Percentiles rank a stretch among this genome's conserved stretches.
These are phyloP conservation scores for Silene coronaria DNA, from an alignment of 179 eudicot genomes.

Conservation along the genomic window DNA sequence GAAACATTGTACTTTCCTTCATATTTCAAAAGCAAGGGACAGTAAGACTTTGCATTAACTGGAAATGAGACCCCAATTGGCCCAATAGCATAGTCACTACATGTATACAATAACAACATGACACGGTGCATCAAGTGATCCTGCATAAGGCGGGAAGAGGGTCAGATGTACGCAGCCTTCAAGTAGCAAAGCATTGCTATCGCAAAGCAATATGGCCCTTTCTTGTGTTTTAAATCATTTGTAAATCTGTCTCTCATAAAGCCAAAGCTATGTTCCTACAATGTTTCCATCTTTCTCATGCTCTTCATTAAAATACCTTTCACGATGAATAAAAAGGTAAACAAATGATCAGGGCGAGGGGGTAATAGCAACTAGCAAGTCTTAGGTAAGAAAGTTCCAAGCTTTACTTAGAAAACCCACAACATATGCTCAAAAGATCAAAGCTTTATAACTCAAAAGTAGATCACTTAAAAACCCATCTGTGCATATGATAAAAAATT, in stretches of 20 bases:
- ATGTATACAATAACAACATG: too few relatives aligned
- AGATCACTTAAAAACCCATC: neutral
- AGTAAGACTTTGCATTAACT: neutral
- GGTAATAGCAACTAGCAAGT: too few relatives aligned
- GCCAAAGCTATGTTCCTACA: too few relatives aligned
- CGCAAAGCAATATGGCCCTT: too few relatives aligned
- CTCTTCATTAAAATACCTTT: too few relatives aligned
- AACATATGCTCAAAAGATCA: neutral
- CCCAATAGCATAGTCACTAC: neutral
- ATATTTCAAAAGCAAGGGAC: neutral
- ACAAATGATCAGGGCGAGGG: too few relatives aligned
- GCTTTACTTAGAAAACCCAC: slow-evolving; percentile 5
- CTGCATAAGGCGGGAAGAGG: neutral
- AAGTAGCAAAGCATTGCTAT: neutral
- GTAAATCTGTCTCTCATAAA: too few relatives aligned
- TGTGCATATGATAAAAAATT: too few relatives aligned
- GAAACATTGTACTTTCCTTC: neutral
- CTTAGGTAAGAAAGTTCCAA: neutral
- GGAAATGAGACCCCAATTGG: neutral
- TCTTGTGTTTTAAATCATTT: too few relatives aligned
- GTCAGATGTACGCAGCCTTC: neutral
- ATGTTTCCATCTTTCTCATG: too few relatives aligned
- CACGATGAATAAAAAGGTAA: too few relatives aligned
- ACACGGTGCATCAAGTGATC: neutral
- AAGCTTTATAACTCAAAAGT: neutral